phyloP scores from a whole-genome alignment of 306 rosid genomes.

The Cucurbita pepo region DNA sequence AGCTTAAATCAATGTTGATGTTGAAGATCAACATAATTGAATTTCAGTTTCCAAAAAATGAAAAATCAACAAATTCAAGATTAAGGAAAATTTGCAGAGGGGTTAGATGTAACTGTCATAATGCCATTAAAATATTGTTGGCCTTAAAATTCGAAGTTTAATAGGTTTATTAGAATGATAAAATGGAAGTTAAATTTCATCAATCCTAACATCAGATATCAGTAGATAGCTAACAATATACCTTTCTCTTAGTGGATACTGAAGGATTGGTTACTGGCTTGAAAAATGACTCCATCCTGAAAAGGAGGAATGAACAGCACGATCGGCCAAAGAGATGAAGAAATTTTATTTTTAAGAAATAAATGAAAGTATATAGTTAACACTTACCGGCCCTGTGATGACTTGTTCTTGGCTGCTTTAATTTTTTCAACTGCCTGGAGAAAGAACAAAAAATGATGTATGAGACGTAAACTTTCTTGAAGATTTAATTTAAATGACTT shows the following conservation, averaged over 20 bases:
- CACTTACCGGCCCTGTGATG: slow-evolving; percentile 81
- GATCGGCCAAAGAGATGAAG: not conserved
- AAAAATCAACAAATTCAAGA: not conserved
- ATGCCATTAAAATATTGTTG: not conserved
- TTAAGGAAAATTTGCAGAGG: not conserved
- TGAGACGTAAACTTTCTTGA: not conserved
- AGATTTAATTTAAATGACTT: slow-evolving; percentile 6
- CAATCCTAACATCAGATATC: not conserved
- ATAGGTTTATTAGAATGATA: not conserved
- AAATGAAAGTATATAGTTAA: not conserved
- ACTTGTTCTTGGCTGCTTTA: slow-evolving; percentile 88
- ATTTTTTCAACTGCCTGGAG: slow-evolving; percentile 83
- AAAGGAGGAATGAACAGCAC: slow-evolving; percentile 2
- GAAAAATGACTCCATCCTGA: slow-evolving; percentile 82
- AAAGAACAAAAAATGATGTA: slow-evolving; percentile 14
- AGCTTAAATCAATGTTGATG: not conserved
- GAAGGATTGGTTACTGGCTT: slow-evolving; percentile 55
- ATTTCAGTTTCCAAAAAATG: not conserved
- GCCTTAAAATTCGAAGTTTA: not conserved
- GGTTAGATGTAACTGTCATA: not conserved
- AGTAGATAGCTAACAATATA: slow-evolving; percentile 1
- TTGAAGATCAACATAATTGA: not conserved
- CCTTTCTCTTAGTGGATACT: slow-evolving; percentile 76
- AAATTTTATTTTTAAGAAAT: not conserved
- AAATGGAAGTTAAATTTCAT: not conserved